Base-by-base conservation (phyloP, 164 flowering plant species). In the Sedum album region DNA sequence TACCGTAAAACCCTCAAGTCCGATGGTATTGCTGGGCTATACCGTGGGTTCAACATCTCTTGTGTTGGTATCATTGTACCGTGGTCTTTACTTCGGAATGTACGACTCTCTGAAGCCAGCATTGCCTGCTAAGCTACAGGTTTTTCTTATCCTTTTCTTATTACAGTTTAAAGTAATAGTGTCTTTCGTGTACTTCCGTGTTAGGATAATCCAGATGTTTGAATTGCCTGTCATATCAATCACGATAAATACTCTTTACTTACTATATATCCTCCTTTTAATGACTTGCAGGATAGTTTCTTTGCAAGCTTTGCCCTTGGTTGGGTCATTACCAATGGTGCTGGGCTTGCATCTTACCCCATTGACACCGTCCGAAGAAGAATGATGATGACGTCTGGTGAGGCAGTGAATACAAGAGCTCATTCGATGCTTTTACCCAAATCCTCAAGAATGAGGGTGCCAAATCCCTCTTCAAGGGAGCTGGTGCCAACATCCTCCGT, bases 51-150 rank as follows among this genome's bases (percentile, higher is more conserved):
- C 79, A 87, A 87, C 83, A 83, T 87, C 68, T 89, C 95, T 25
- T 85, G 87, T 73, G 88, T 83, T 72, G 91, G 91, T 44, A 89
- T 89, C 77, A 84, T 89, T 66, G 91, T 85, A 86, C 71, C 85
- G 95, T 42, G 96, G 96, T 70, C 81, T 89, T 44, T 89, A 87
- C 84, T 89, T 89, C 66, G 93, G 96, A 72, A 79, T 89, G 89
- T 87, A 89, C 64, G 96, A 89, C 67, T 88, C 96, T 41, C 69
- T 90, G 80, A 90, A 90, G 83, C 96, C 96, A 0, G 89, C 84
- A 5, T 11, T 88, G 28, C 81, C 86, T 39, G 79, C 84, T 9
- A 73, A 79, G 30, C 8, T 86, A 72, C 86, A 86, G 91, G 96
- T 89, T 68, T 66, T 79, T 18, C 14, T n/a, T 64, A 6, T 10